Percentiles rank a stretch among this genome's conserved stretches.
phyloP scores from a whole-genome alignment of 1,284 basidiomycete species.

The Pterula multifida region DNA sequence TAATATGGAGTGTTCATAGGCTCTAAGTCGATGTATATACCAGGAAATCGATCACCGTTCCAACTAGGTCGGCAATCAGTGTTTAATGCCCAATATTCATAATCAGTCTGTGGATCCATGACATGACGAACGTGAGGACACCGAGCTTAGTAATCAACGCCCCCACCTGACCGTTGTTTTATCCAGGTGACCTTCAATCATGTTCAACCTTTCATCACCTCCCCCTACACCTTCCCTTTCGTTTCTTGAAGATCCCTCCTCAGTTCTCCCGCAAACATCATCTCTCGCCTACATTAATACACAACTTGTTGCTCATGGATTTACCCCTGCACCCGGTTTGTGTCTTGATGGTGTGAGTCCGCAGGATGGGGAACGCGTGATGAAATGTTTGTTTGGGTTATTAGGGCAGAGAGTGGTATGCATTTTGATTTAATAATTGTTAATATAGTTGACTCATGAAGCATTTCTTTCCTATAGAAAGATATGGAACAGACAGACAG shows the following conservation, averaged over 20 bases:
- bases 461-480: conserved; percentile 31
- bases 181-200: no score
- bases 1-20: neutral
- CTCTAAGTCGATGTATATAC: no score
- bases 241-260: neutral
- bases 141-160: no score
- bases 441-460: neutral
- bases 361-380: conserved; percentile 49
- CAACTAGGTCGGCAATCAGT: no score
- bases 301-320: conserved; percentile 74
- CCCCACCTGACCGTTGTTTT: neutral
- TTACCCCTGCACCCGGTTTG: conserved; percentile 48
- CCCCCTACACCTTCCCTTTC: neutral
- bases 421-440: conserved; percentile 12
- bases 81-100: no score
- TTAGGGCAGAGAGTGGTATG: conserved; percentile 70
- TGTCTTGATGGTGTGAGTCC: conserved; percentile 48
- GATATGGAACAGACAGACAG: conserved; percentile 76
- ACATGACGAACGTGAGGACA: no score
- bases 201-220: neutral
- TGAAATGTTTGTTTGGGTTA: conserved; percentile 70
- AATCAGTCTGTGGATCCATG: no score
- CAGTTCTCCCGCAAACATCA: conserved; percentile 19
- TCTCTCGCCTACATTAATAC: conserved; percentile 63
- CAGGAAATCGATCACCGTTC: no score